phyloP scores from a whole-genome alignment of 2,329 filamentous ascomycete species.

The Parastagonospora avenae region DNA sequence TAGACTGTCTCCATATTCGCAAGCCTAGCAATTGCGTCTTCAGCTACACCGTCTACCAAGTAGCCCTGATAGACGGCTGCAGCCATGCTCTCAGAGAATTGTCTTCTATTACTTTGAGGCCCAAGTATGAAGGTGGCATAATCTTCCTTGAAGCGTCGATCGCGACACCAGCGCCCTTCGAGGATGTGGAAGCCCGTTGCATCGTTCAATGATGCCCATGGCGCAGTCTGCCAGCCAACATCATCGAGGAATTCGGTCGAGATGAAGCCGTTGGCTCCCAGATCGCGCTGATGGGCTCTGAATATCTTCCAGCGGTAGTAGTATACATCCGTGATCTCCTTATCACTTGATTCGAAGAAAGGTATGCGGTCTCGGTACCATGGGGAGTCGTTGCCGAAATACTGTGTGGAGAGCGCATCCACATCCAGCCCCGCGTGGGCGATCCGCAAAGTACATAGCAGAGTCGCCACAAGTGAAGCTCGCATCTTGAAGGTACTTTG shows the following conservation, averaged over 20 bases:
- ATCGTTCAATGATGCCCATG: slow-evolving; percentile 52
- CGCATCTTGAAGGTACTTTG: slow-evolving; percentile 1
- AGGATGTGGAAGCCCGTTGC: slow-evolving; percentile 53
- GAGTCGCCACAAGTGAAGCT: not conserved
- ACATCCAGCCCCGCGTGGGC: slow-evolving; percentile 29
- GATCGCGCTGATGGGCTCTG: slow-evolving; percentile 52
- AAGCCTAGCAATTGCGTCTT: slow-evolving; percentile 38
- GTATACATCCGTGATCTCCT: slow-evolving; percentile 49
- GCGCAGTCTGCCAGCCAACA: slow-evolving; percentile 50
- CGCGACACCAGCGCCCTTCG: slow-evolving; percentile 53
- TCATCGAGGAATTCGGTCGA: slow-evolving; percentile 54
- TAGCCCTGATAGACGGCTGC: slow-evolving; percentile 49
- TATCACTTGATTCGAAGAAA: slow-evolving; percentile 48
- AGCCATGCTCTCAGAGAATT: slow-evolving; percentile 53
- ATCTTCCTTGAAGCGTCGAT: slow-evolving; percentile 52
- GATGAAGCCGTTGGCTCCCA: slow-evolving; percentile 51
- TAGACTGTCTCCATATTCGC: slow-evolving; percentile 46
- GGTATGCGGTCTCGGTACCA: slow-evolving; percentile 49
- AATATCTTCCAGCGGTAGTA: slow-evolving; percentile 55
- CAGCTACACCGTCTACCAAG: slow-evolving; percentile 50
- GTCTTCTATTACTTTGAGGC: slow-evolving; percentile 47
- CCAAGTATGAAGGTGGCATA: slow-evolving; percentile 51
- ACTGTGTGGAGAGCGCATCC: slow-evolving; percentile 32
- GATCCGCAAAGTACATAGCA: slow-evolving; percentile 1
- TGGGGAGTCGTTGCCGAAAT: slow-evolving; percentile 50